Evolutionary conservation across 768 basidiomycete genomes (phyloP).

Genomic region (Trametes maxima): DNA sequence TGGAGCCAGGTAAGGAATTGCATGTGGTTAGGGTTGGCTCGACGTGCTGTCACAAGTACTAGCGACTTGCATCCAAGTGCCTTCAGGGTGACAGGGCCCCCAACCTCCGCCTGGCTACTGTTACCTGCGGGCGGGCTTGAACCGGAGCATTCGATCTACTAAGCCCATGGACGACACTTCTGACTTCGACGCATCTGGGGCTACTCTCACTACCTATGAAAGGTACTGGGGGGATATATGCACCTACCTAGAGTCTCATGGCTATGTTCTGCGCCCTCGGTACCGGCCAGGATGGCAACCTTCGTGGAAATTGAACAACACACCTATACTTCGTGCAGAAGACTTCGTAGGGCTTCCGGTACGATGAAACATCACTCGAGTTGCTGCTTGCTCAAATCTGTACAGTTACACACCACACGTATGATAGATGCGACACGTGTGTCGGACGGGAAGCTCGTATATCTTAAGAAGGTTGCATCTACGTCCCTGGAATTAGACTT

Average conservation of each 20-base stretch:
- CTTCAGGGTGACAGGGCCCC: too few relatives aligned
- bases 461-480: slow-evolving; percentile 20
- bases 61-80: too few relatives aligned
- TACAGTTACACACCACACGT: not conserved
- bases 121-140: too few relatives aligned
- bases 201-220: not conserved
- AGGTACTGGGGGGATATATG: slow-evolving; percentile 1
- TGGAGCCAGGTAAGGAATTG: too few relatives aligned
- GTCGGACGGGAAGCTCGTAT: slow-evolving; percentile 23
- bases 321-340: not conserved
- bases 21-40: too few relatives aligned
- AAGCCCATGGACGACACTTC: too few relatives aligned
- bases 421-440: slow-evolving; percentile 24
- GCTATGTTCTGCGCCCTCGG: slow-evolving; percentile 3
- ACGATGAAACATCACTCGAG: too few relatives aligned
- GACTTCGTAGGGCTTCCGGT: not conserved
- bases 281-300: not conserved
- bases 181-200: too few relatives aligned
- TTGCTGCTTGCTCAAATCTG: too few relatives aligned
- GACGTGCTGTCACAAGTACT: too few relatives aligned
- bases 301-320: not conserved
- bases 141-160: too few relatives aligned
- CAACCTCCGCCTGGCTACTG: too few relatives aligned
- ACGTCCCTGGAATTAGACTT: slow-evolving; percentile 17
- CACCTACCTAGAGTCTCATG: not conserved